phyloP scores from a whole-genome alignment of 148 eudicot species.

The Spergularia marina region DNA sequence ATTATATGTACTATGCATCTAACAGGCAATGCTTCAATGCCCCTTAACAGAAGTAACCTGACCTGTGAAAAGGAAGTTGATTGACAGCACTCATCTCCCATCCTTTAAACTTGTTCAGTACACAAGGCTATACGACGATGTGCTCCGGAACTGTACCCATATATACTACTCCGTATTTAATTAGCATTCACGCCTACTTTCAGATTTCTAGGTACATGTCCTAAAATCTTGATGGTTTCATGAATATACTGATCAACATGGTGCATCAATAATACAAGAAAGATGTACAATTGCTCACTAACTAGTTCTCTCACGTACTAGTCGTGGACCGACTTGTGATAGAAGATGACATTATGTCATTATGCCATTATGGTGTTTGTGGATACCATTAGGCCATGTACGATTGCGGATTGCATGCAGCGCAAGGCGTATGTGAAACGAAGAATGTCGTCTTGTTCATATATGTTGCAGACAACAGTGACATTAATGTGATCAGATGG shows the following conservation, averaged over 20 bases:
- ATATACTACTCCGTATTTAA: too few relatives aligned
- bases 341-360: background rate
- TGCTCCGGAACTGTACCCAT: too few relatives aligned
- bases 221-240: background rate
- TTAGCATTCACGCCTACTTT: background rate
- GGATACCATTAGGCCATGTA: background rate
- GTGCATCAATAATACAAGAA: too few relatives aligned
- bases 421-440: background rate
- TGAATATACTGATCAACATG: background rate
- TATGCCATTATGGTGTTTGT: background rate
- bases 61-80: background rate
- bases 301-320: background rate
- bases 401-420: background rate
- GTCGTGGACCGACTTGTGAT: background rate
- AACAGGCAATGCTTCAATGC: background rate
- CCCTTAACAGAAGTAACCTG: background rate
- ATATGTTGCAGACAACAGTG: background rate
- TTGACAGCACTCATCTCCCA: background rate
- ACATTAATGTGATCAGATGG: too few relatives aligned
- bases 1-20: too few relatives aligned
- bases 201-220: background rate
- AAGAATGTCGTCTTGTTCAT: background rate
- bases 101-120: background rate
- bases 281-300: background rate
- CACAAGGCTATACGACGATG: too few relatives aligned